These are phyloP conservation scores for Gonapodya prolifera DNA, from an alignment of 192 early-diverging fungal genomes.

Conservation along the genomic window DNA sequence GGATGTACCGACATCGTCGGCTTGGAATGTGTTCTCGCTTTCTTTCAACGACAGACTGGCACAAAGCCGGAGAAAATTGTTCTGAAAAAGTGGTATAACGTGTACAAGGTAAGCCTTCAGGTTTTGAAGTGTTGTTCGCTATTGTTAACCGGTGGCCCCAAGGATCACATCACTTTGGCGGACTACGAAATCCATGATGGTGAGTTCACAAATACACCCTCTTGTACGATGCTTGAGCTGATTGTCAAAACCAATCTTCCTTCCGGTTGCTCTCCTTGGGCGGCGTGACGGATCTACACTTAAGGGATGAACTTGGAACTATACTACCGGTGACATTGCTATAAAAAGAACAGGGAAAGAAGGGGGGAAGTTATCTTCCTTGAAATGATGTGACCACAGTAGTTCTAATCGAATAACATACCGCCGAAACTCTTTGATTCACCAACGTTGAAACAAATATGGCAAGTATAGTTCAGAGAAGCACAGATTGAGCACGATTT, in stretches of 20 bases:
- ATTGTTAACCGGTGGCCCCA: constrained; percentile 20
- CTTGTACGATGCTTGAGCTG: constrained; percentile 7
- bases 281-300: constrained; percentile 13
- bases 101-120: constrained; percentile 8
- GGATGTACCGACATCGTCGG: background rate
- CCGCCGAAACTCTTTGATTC: too few species aligned
- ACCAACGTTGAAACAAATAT: background rate
- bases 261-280: background rate
- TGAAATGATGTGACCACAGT: too few species aligned
- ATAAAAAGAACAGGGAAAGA: background rate
- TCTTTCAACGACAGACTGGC: constrained; percentile 42
- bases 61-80: constrained; percentile 80
- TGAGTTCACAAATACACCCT: background rate
- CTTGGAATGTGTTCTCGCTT: background rate
- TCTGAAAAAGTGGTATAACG: constrained; percentile 68
- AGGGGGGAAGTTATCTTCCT: too few species aligned
- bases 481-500: too few species aligned
- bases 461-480: background rate
- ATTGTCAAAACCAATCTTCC: background rate
- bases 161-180: constrained; percentile 80
- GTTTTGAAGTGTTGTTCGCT: background rate
- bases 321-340: constrained; percentile 48
- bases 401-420: too few species aligned
- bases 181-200: constrained; percentile 44
- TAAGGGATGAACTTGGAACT: constrained; percentile 83